Evolutionary conservation across 768 basidiomycete species (phyloP), one percentile per base, ranked within the genome.

Genomic region (Sarcodon aspratus): DNA sequence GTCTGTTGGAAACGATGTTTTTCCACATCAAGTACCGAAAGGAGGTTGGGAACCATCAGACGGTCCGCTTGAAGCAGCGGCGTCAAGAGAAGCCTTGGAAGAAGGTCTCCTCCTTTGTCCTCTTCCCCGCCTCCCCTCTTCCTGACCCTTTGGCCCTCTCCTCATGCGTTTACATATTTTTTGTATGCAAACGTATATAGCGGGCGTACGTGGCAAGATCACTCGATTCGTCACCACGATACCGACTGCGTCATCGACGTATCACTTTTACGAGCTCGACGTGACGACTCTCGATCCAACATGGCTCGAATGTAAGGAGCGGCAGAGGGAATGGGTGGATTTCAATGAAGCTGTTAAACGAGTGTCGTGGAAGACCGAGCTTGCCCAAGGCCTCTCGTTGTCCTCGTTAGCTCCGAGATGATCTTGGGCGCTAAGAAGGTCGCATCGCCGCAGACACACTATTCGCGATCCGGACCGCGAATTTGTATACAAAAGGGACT

Each of bases 51-150:
- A 92, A 67, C 70, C 79, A 56, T 74, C 82, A 50, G 89, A 92
- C 75, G 80, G 74, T 58, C 74, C 72, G 66, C 70, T 91, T 60
- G 87, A 90, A 74, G 82, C 79, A 70, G 89, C 89, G 63, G 89
- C 89, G 70, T 84, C 79, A 60, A 78, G 89, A 66, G 89, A 92
- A 80, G 89, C 89, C 69, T 74, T 85, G 66, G 89, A 92, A 86
- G 89, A 92, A 91, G 89, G 89, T 92, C 85, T 80, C 80, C 80
- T 79, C 79, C 71, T 78, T 82, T 79, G 72, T 80, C 80, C 71
- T 77, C 82, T 79, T 73, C 76, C 76, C 80, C 80, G 66, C 75
- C 71, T 74, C 82, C 76, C 60, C 56, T 54, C 55, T 56, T 58
- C 61, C 61, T 61, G 53, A 61, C 60, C 49, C 54, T 52, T 53